Conservation (phyloP, 352 stramenopile genomes). For the Globisporangium cederbergense region DNA sequence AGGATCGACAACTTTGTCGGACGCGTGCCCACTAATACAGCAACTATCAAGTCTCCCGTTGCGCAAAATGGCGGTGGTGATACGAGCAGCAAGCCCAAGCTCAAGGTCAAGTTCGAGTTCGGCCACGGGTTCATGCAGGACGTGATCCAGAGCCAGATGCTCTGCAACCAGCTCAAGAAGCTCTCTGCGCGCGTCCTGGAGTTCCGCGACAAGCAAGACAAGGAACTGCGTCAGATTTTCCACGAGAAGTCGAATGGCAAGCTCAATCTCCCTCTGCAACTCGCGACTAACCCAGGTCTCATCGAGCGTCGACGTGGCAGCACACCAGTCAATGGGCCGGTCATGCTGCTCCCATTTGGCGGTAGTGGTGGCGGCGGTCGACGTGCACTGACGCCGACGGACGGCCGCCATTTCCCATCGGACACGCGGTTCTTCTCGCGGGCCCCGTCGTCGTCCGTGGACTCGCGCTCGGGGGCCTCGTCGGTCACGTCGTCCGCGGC, state of each 20-base stretch:
- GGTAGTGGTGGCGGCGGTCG: background rate
- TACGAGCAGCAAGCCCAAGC: slow-evolving; percentile 9
- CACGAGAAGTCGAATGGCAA: slow-evolving; percentile 73
- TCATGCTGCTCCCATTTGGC: slow-evolving; percentile 1
- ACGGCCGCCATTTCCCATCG: slow-evolving; percentile 6
- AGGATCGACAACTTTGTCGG: slow-evolving; percentile 76
- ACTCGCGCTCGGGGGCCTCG: slow-evolving; percentile 4
- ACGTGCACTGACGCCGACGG: slow-evolving; percentile 16
- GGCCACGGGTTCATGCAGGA: slow-evolving; percentile 84
- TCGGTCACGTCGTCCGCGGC: slow-evolving; percentile 18
- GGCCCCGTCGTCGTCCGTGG: background rate
- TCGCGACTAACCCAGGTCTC: slow-evolving; percentile 22
- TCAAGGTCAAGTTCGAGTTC: slow-evolving; percentile 86
- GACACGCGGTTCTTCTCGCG: slow-evolving; percentile 4
- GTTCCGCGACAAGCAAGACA: slow-evolving; percentile 71
- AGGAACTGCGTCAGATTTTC: slow-evolving; percentile 68
- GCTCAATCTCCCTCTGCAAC: slow-evolving; percentile 35
- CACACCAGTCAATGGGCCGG: slow-evolving; percentile 7
- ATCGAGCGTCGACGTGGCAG: slow-evolving; percentile 21
- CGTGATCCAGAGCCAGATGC: slow-evolving; percentile 79
- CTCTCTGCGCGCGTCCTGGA: slow-evolving; percentile 65
- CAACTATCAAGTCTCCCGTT: slow-evolving; percentile 17
- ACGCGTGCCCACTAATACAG: slow-evolving; percentile 33
- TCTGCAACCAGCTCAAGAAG: slow-evolving; percentile 81
- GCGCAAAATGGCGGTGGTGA: slow-evolving; percentile 2